These are phyloP conservation scores for Lipomyces yamanashiensis DNA, from an alignment of 805 yeast species.

Conservation along the genomic window DNA sequence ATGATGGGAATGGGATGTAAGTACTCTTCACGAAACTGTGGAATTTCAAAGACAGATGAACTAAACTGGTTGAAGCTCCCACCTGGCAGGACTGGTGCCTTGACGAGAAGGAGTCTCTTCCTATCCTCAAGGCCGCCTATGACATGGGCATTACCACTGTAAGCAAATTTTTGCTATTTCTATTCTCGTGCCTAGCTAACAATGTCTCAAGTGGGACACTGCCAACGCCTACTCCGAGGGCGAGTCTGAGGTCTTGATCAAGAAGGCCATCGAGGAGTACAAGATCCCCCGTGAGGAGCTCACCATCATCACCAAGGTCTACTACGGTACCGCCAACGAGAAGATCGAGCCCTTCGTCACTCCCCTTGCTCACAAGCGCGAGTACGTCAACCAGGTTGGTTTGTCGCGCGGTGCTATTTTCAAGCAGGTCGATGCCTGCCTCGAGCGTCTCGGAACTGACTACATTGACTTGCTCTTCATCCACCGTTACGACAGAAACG, in stretches of 20 bases:
- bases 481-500: constrained; percentile 56
- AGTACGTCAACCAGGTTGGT: constrained; percentile 57
- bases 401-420: constrained; percentile 53
- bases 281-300: constrained; percentile 58
- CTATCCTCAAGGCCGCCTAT: constrained; percentile 31
- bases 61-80: background rate
- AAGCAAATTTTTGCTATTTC: background rate
- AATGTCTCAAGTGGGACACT: constrained; percentile 47
- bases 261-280: constrained; percentile 57
- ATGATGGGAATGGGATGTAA: constrained; percentile 23
- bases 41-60: background rate
- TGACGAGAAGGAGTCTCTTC: constrained; percentile 25
- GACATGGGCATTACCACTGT: constrained; percentile 49
- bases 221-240: constrained; percentile 54
- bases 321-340: constrained; percentile 20
- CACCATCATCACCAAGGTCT: constrained; percentile 58
- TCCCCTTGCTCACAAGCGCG: constrained; percentile 29
- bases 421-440: constrained; percentile 51
- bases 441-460: constrained; percentile 53
- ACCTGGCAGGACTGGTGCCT: constrained; percentile 28
- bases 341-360: constrained; percentile 19
- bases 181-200: background rate
- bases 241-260: constrained; percentile 50
- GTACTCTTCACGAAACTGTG: background rate
- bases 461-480: constrained; percentile 61